These are phyloP conservation scores for Peniophora sp. DNA, from an alignment of 1,284 basidiomycete species.

Conservation along the genomic window DNA sequence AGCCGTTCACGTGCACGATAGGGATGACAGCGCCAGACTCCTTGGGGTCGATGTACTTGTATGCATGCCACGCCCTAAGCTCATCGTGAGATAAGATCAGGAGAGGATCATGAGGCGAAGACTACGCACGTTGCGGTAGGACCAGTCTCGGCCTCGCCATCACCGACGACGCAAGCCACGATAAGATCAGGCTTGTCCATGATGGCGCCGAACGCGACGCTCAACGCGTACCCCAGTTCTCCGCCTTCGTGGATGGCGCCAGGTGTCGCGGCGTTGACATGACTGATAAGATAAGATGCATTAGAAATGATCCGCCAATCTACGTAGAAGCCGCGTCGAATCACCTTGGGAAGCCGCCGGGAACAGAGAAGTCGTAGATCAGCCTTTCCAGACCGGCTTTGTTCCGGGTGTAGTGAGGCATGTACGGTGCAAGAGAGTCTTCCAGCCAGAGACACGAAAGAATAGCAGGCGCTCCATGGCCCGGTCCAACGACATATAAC, in stretches of 20 bases:
- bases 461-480: conserved; percentile 78
- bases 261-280: conserved; percentile 75
- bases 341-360: conserved; percentile 60
- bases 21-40: conserved; percentile 86
- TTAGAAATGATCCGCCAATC: not conserved
- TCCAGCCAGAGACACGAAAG: conserved; percentile 80
- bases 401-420: conserved; percentile 64
- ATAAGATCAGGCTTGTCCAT: conserved; percentile 88
- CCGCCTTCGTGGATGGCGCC: conserved; percentile 88
- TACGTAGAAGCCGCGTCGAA: conserved; percentile 6
- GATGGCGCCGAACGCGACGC: conserved; percentile 76
- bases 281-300: conserved; percentile 27
- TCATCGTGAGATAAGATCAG: not conserved
- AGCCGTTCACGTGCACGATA: conserved; percentile 79
- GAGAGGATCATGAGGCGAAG: not conserved
- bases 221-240: conserved; percentile 83
- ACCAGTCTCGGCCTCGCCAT: conserved; percentile 85
- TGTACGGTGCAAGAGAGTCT: conserved; percentile 67
- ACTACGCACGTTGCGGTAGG: conserved; percentile 57
- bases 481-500: conserved; percentile 70
- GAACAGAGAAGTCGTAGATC: conserved; percentile 56
- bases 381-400: conserved; percentile 58
- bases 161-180: conserved; percentile 74
- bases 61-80: conserved; percentile 69
- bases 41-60: conserved; percentile 88